These are phyloP conservation scores for Baudoinia panamericana DNA, from an alignment of 495 filamentous ascomycete species.

Conservation along the genomic window DNA sequence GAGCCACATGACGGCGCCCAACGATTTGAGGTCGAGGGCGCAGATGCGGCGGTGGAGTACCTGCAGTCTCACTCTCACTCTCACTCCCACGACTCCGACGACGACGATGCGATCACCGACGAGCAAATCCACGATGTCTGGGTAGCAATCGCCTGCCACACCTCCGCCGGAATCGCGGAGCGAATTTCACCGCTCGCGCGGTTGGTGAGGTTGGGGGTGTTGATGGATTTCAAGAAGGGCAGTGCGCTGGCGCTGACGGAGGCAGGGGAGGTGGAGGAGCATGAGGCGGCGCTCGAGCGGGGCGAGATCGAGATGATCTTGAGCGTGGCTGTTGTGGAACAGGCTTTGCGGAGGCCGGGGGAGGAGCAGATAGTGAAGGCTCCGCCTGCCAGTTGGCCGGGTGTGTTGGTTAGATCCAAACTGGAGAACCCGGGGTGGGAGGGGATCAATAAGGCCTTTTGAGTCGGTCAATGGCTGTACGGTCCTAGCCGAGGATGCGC, in stretches of 20 bases:
- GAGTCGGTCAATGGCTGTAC: constrained; percentile 9
- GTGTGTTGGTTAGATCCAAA: constrained; percentile 23
- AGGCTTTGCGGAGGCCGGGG: constrained; percentile 27
- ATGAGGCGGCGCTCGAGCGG: constrained; percentile 28
- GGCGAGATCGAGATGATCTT: constrained; percentile 35
- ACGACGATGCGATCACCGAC: constrained; percentile 22
- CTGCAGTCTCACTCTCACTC: constrained; percentile 22
- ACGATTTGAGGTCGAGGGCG: constrained; percentile 38
- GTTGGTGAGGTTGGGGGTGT: constrained; percentile 30
- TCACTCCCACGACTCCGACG: too few relatives aligned
- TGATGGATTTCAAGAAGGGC: constrained; percentile 30
- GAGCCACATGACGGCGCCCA: constrained; percentile 29
- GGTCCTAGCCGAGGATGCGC: not conserved
- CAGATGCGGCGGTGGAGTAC: constrained; percentile 30
- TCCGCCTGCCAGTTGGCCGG: constrained; percentile 28
- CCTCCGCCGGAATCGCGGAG: constrained; percentile 34
- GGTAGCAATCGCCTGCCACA: constrained; percentile 36
- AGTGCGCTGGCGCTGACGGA: constrained; percentile 3
- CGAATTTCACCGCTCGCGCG: constrained; percentile 29
- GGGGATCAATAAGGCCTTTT: constrained; percentile 35
- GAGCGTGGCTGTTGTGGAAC: constrained; percentile 34
- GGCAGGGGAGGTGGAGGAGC: constrained; percentile 5
- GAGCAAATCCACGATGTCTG: constrained; percentile 37
- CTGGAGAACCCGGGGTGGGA: constrained; percentile 25
- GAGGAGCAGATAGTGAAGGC: constrained; percentile 27